Base-by-base conservation (phyloP, 176 grass and related monocot genomes). In the Eleusine indica region DNA sequence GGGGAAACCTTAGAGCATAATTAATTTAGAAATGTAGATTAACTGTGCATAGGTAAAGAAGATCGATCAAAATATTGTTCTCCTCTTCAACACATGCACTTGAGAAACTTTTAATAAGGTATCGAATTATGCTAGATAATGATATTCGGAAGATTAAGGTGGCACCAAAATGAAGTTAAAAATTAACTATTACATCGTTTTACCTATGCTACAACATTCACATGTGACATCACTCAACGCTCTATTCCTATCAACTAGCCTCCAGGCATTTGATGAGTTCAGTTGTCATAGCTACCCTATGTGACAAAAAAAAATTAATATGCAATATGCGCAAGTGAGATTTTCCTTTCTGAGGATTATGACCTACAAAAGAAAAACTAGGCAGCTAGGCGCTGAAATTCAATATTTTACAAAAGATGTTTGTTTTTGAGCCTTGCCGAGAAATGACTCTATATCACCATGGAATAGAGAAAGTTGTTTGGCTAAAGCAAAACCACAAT, bases 401-500 rank as follows among this genome's bases (percentile, higher is more conserved):
- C 61, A 98, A 91, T 98, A 95, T 78, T 95, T 98, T 70, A 93
- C 87, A 82, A 91, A 91, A 72, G 89, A 83, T 82, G 82, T 90
- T 88, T 98, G 91, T 57, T 93, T 93, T 46, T 93, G 92, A 28
- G 86, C 85, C 88, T 88, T 98, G 52, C 96, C 93, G 49, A 93
- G 76, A 63, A 90, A 75, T 69, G 70, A 82, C 60, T 98, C 93
- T 66, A 90, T 82, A 82, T 95, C 93, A 57, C 85, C 96, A 14
- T 79, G 42, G 41, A 84, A 98, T 13, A 98, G 85, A 88, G 86
- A 89, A n/a, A 95, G 91, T 5, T 85, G 78, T 78, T 98, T 98
- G 12, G 96, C 96, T 77, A 98, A 73, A 82, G 93, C 90, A 90
- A 95, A 93, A 73, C 96, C 96, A 8, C 93, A 98, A 69, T 88